phyloP scores from a whole-genome alignment of 2,329 filamentous ascomycete species.

The Plectosphaerella plurivora region DNA sequence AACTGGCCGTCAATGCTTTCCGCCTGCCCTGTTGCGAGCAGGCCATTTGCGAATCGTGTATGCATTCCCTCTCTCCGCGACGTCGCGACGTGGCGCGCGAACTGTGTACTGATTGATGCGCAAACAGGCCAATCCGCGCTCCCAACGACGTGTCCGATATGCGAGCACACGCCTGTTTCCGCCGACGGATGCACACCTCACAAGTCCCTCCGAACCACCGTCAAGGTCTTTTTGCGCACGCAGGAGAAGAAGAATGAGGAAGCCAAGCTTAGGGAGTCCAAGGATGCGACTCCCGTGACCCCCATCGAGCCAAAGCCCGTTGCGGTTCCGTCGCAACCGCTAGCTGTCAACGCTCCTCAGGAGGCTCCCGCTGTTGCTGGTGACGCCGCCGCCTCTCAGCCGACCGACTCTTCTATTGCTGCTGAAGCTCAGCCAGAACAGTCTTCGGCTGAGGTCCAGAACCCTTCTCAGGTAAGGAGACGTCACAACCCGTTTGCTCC shows the following conservation, averaged over 20 bases:
- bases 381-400: background rate
- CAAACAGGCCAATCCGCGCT: conserved; percentile 70
- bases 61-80: conserved; percentile 23
- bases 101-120: conserved; percentile 7
- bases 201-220: conserved; percentile 86
- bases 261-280: conserved; percentile 45
- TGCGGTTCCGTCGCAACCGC: conserved; percentile 17
- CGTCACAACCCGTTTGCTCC: background rate
- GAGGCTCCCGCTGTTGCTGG: background rate
- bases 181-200: conserved; percentile 83
- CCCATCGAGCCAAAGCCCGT: conserved; percentile 36
- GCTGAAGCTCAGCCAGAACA: background rate
- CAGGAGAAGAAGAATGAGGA: conserved; percentile 85
- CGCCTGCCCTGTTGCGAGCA: conserved; percentile 94
- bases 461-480: background rate
- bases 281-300: conserved; percentile 32
- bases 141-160: conserved; percentile 80
- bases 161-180: conserved; percentile 85
- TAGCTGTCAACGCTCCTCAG: conserved; percentile 9
- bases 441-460: background rate
- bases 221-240: conserved; percentile 85
- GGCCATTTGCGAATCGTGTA: conserved; percentile 87
- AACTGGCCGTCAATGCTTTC: conserved; percentile 84
- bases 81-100: background rate
- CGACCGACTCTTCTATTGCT: background rate